Base-by-base conservation (phyloP, 306 rosid genomes). In the Vigna nakashimae region DNA sequence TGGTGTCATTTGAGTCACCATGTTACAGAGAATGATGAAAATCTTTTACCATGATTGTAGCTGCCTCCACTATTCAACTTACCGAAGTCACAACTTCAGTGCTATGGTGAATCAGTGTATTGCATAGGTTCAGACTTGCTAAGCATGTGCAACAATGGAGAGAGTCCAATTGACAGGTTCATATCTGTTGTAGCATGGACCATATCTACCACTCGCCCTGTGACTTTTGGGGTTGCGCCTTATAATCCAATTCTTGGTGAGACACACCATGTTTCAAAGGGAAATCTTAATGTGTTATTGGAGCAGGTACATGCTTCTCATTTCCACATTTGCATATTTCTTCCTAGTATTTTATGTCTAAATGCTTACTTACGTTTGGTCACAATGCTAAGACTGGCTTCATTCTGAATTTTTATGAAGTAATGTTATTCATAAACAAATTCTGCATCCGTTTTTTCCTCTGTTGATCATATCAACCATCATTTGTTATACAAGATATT, bases 61-160 rank as follows among this genome's bases (percentile, higher is more conserved):
- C 71, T 95, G 53, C 90, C 98, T n/a, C 92, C 99, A 11, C 38
- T 59, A 4, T 91, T 95, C 80, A 95, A 95, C 87, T 62, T 89
- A 34, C 99, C 99, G 46, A 95, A 95, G 84, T 95, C 99, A 53
- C 97, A 92, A 15, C 93, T 95, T 67, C 99, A 95, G 66, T 91
- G 92, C 82, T 91, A 85, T 15, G 98, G 99, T 1, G 99, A 92
- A 78, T 78, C 91, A 6, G 85, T 90, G 34, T 95, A 92, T 26
- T 86, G 91, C 87, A 64, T 84, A 28, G 64, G 71, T 9, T 73
- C 67, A 11, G 93, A 96, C 32, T 52, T 92, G 85, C 57, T 96
- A 48, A 86, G 83, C 58, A 82, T 20, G 34, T 96, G 99, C 86
- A 92, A 88, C 83, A 80, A 3, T 10, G 88, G 83, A 1, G 72